Evolutionary conservation across 148 eudicot genomes (phyloP), one percentile per base, ranked within the genome.

Genomic region (Heliamphora exappendiculata): DNA sequence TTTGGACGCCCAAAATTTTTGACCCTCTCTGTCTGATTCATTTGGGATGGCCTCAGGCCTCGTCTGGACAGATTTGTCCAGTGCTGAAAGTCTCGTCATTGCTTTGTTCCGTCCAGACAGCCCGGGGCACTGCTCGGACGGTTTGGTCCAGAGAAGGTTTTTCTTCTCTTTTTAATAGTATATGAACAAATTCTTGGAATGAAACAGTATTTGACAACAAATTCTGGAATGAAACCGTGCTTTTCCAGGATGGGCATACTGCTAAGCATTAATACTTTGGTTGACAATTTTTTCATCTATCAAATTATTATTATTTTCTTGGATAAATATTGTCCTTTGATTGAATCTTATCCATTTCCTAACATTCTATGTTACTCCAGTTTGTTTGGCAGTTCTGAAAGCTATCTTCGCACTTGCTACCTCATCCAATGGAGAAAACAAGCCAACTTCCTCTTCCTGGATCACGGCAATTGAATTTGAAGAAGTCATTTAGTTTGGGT

Each of bases 401-500:
- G n/a, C 9, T 19, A 64, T 74, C 49, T 33, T 31, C 70, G 78
- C 51, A 34, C 12, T 7, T 58, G 3, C 41, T 79, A 29, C 45
- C n/a, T 8, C 54, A 54, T 26, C 39, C 17, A n/a, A 86, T 83
- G 88, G 88, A 86, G 65, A 74, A 58, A 64, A 6, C 49, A 28
- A 64, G 17, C 26, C 80, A 78, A 73, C 67, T 6, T 24, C 58
- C 62, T 71, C 22, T 39, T 60, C 83, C 81, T n/a, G 92, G 91
- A 53, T 73, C 75, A 19, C 76, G 87, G 67, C 87, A 83, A 33
- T 63, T 66, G 80, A 85, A 85, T 55, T 33, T 92, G 89, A 90
- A 82, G 77, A 87, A 80, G 73, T 83, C 91, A n/a, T 87, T 92
- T 76, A 82, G 81, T 76, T 84, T 81, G 8, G 80, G 67, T 17